A percentile compares a stretch with the other conserved stretches of the same genome.
Conservation (phyloP, 2,329 filamentous ascomycete species). For the Pseudocercospora musae region DNA sequence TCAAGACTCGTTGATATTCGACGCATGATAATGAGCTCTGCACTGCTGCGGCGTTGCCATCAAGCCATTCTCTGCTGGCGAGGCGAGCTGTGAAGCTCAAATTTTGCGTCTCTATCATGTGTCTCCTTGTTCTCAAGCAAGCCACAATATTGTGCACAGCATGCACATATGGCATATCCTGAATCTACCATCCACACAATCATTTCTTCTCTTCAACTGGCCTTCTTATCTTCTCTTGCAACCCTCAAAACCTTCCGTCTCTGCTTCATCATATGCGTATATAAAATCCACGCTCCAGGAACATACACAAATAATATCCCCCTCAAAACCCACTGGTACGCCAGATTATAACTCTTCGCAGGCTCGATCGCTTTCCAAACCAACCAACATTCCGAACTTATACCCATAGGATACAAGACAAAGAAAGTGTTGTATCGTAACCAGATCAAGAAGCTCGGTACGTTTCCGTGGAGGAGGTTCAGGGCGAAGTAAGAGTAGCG, state of each 20-base stretch:
- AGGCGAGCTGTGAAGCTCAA: background rate
- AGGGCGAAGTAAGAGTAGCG: constrained; percentile 89
- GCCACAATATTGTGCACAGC: background rate
- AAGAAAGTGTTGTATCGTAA: constrained; percentile 89
- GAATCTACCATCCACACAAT: background rate
- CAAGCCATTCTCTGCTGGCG: background rate
- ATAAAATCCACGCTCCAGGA: constrained; percentile 81
- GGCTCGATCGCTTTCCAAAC: constrained; percentile 66
- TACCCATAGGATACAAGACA: constrained; percentile 87
- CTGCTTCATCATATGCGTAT: constrained; percentile 93
- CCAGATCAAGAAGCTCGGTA: constrained; percentile 69
- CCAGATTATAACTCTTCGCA: constrained; percentile 49
- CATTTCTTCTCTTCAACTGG: background rate
- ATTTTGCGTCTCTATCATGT: background rate
- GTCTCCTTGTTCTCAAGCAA: background rate
- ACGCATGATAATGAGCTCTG: background rate
- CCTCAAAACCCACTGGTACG: constrained; percentile 60
- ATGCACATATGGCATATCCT: background rate
- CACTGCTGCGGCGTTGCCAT: background rate
- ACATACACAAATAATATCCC: constrained; percentile 71
- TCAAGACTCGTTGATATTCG: background rate
- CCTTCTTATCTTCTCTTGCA: constrained; percentile 55
- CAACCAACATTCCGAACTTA: constrained; percentile 79
- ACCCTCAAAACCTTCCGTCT: constrained; percentile 66
- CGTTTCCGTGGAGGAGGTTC: constrained; percentile 55